Conservation (phyloP, 257 asterid genomes). For the Fraxinus pennsylvanica region DNA sequence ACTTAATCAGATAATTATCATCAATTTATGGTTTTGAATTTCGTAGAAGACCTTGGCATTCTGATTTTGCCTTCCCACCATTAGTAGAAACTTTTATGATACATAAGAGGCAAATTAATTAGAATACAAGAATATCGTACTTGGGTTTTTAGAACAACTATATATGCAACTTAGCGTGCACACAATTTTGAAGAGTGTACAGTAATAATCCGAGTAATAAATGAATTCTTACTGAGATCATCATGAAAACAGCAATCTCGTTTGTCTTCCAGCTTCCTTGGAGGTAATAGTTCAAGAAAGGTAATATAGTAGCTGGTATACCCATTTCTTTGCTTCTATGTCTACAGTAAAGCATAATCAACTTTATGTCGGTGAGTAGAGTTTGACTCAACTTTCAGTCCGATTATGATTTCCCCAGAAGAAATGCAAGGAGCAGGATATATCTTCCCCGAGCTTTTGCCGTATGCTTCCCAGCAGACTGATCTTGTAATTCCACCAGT, state of each 20-base stretch:
- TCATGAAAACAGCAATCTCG: not conserved
- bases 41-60: not conserved
- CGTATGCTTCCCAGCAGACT: slow-evolving; percentile 80
- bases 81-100: not conserved
- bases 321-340: not conserved
- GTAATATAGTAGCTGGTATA: not conserved
- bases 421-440: slow-evolving; percentile 62
- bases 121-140: not conserved
- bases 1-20: not conserved
- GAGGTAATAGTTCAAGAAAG: not conserved
- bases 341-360: slow-evolving; percentile 26
- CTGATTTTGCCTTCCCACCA: not conserved
- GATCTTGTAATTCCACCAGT: slow-evolving; percentile 45
- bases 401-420: slow-evolving; percentile 41
- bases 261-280: not conserved
- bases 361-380: slow-evolving; percentile 31
- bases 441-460: slow-evolving; percentile 49
- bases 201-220: not conserved
- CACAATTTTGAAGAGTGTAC: not conserved
- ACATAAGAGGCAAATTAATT: slow-evolving; percentile 14
- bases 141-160: not conserved
- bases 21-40: not conserved
- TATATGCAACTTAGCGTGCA: not conserved
- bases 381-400: slow-evolving; percentile 27
- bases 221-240: not conserved